phyloP scores from a whole-genome alignment of 225 moss, liverwort and hornwort species.

The Antitrichia curtipendula region DNA sequence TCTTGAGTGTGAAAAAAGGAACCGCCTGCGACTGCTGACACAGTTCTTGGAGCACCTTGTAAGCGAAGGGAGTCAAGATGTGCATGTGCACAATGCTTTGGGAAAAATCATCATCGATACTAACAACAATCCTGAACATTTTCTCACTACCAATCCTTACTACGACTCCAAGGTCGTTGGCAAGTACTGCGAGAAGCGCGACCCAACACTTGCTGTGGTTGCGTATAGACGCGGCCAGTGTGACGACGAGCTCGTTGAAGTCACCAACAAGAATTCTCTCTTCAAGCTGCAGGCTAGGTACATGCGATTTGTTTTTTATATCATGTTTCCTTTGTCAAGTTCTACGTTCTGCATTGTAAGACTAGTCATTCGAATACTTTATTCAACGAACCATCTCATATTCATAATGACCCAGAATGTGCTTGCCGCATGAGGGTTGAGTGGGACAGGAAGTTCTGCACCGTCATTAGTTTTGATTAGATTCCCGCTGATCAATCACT shows the following conservation, averaged over 20 bases:
- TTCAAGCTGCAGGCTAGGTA: slow-evolving; percentile 98
- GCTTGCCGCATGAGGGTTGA: not conserved
- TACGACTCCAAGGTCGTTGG: slow-evolving; percentile 96
- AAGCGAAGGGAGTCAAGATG: slow-evolving; percentile 98
- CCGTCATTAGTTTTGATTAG: not conserved
- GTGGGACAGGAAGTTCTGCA: not conserved
- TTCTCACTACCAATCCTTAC: slow-evolving; percentile 95
- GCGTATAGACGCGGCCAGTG: slow-evolving; percentile 91
- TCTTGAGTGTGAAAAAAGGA: slow-evolving; percentile 95
- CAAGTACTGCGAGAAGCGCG: slow-evolving; percentile 98
- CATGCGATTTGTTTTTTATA: slow-evolving; percentile 10
- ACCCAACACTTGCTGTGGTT: slow-evolving; percentile 94
- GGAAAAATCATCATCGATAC: slow-evolving; percentile 97
- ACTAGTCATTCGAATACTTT: not conserved
- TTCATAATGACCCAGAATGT: not conserved
- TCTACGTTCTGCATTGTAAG: not conserved
- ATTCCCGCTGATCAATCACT: not conserved
- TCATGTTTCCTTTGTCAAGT: not conserved
- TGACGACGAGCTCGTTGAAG: slow-evolving; percentile 94
- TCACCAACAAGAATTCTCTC: slow-evolving; percentile 96
- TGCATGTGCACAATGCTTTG: slow-evolving; percentile 97
- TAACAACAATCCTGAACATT: slow-evolving; percentile 97
- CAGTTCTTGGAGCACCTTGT: slow-evolving; percentile 97
- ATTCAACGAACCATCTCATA: not conserved
- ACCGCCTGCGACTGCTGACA: slow-evolving; percentile 78